These are phyloP conservation scores for Phaeosphaeria sp. DNA, from an alignment of 2,329 filamentous ascomycete species.

Conservation along the genomic window DNA sequence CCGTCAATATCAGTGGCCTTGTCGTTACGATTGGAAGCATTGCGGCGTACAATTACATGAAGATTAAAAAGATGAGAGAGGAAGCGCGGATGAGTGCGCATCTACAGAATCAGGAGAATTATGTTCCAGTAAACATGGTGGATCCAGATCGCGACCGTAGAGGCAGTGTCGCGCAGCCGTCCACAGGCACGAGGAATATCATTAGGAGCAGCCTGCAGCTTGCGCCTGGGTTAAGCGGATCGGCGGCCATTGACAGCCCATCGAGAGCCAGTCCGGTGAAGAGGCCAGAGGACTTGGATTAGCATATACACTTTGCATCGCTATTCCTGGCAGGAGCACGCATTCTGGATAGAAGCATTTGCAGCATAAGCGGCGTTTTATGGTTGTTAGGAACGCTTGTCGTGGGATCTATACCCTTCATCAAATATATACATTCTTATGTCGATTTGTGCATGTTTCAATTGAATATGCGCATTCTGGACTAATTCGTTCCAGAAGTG, in stretches of 20 bases:
- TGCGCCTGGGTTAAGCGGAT: conserved; percentile 29
- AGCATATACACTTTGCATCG: conserved; percentile 9
- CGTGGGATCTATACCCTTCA: conserved; percentile 7
- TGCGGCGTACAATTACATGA: conserved; percentile 90
- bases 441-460: background rate
- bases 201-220: conserved; percentile 48
- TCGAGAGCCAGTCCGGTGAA: conserved; percentile 51
- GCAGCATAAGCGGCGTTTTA: conserved; percentile 26
- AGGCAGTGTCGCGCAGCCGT: conserved; percentile 18
- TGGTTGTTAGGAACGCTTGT: background rate
- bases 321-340: conserved; percentile 2
- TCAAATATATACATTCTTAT: conserved; percentile 1
- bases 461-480: background rate
- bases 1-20: conserved; percentile 85
- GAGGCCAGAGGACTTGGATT: conserved; percentile 55
- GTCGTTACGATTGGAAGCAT: conserved; percentile 90
- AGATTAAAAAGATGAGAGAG: conserved; percentile 84
- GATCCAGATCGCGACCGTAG: conserved; percentile 37
- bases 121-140: conserved; percentile 42
- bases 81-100: conserved; percentile 67
- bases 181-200: conserved; percentile 32
- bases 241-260: conserved; percentile 30
- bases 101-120: conserved; percentile 46
- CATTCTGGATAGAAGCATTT: conserved; percentile 9
- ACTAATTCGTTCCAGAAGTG: background rate